Evolutionary conservation across 164 flowering plant species (phyloP).

Genomic region (Taxillus chinensis): DNA sequence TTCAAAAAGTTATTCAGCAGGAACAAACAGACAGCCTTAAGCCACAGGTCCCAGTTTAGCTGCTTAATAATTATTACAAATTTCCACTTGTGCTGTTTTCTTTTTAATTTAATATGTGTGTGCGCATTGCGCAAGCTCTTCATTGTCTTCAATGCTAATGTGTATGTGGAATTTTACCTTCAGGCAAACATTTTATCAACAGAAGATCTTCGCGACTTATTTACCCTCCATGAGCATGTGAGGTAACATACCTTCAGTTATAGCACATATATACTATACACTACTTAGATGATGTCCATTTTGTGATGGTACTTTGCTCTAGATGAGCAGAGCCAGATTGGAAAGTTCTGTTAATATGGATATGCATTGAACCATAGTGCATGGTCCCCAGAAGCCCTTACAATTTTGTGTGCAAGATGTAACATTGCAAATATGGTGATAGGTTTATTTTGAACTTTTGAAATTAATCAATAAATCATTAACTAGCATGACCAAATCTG

Average conservation of each 20-base stretch:
- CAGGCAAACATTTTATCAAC: conserved; percentile 80
- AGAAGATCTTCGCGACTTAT: conserved; percentile 90
- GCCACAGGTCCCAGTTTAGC: conserved; percentile 31
- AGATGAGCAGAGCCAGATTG: too few species aligned
- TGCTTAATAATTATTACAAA: background rate
- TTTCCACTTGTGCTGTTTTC: background rate
- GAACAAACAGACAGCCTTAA: conserved; percentile 47
- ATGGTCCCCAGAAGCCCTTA: too few species aligned
- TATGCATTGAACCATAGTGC: too few species aligned
- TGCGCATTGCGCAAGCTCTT: conserved; percentile 1
- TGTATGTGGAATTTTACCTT: conserved; percentile 9
- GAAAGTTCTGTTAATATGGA: too few species aligned
- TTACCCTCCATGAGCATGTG: conserved; percentile 58
- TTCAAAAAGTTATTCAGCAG: conserved; percentile 92
- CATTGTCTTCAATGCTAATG: background rate
- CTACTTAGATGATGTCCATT: too few species aligned
- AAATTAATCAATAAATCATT: too few species aligned
- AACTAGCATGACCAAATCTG: too few species aligned
- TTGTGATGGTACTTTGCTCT: too few species aligned
- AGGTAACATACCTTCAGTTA: conserved; percentile 30
- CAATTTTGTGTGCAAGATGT: too few species aligned
- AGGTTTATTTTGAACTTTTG: too few species aligned
- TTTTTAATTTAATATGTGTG: background rate
- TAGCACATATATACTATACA: too few species aligned
- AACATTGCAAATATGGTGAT: too few species aligned